Conservation (phyloP, 2,329 filamentous ascomycete species). For the Pseudocercospora vitis region DNA sequence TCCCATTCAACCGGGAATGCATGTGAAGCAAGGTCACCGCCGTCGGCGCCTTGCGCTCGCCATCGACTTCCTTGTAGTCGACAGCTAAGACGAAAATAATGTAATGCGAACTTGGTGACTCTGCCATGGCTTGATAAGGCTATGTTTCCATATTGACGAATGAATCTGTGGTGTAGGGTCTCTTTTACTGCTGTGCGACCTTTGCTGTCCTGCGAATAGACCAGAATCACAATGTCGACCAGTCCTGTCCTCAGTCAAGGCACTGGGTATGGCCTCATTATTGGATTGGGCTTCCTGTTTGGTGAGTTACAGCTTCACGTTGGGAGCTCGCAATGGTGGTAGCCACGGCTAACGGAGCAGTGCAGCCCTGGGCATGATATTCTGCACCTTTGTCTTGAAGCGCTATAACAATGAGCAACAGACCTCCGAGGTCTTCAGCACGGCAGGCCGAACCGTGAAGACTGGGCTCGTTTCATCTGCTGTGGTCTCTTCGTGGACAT, state of each 20-base stretch:
- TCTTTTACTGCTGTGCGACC: background rate
- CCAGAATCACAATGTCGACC: background rate
- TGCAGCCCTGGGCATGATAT: constrained; percentile 61
- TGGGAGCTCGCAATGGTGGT: background rate
- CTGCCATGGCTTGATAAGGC: background rate
- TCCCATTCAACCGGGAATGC: background rate
- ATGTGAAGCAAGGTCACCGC: background rate
- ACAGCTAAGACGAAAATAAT: background rate
- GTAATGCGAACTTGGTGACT: background rate
- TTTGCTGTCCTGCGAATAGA: background rate
- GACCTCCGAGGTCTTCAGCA: constrained; percentile 88
- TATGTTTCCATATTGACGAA: background rate
- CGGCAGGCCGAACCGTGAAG: constrained; percentile 80
- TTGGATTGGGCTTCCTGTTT: constrained; percentile 59
- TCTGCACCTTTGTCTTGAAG: constrained; percentile 32
- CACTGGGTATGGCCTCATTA: constrained; percentile 71
- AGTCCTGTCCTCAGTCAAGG: constrained; percentile 23
- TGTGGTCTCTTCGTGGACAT: constrained; percentile 87
- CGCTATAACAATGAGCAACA: constrained; percentile 63
- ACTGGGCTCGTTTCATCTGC: constrained; percentile 81
- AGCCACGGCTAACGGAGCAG: background rate
- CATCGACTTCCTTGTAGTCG: too few relatives aligned
- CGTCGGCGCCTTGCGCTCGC: constrained; percentile 1
- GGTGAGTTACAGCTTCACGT: background rate
- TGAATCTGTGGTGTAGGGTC: too few relatives aligned